A percentile compares a stretch with the other conserved stretches of the same genome.
Evolutionary conservation across 306 rosid genomes (phyloP).

Genomic region (Trifolium pratense): DNA sequence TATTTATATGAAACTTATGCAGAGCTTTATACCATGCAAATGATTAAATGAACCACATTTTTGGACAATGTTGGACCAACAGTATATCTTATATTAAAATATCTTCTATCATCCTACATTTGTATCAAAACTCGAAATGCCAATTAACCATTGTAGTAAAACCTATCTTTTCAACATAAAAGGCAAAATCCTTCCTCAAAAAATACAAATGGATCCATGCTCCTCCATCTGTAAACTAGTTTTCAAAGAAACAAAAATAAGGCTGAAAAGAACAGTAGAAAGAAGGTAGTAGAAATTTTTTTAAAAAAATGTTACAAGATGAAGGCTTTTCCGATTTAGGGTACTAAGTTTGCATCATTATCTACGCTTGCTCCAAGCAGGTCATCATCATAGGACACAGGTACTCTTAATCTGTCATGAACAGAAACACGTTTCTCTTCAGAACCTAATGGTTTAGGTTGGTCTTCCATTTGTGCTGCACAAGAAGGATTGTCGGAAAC

Average conservation of each 20-base stretch:
- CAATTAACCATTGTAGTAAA: background rate
- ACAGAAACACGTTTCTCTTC: slow-evolving; percentile 54
- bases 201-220: slow-evolving; percentile 16
- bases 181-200: slow-evolving; percentile 3
- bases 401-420: slow-evolving; percentile 72
- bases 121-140: background rate
- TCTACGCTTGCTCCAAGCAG: slow-evolving; percentile 53
- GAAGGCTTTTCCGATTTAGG: slow-evolving; percentile 12
- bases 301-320: too few species aligned
- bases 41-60: background rate
- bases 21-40: background rate
- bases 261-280: background rate
- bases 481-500: slow-evolving; percentile 26
- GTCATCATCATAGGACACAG: slow-evolving; percentile 81
- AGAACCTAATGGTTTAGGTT: slow-evolving; percentile 45
- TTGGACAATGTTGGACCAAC: background rate
- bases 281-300: too few species aligned
- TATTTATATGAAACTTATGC: background rate
- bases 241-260: slow-evolving; percentile 18
- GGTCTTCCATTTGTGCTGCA: slow-evolving; percentile 42
- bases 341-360: slow-evolving; percentile 44
- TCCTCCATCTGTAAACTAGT: slow-evolving; percentile 22
- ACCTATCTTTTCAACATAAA: slow-evolving; percentile 8
- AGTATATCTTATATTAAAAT: background rate
- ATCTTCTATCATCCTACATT: background rate